Evolutionary conservation across 352 stramenopile species (phyloP), one percentile per base, ranked within the genome.

Genomic region (Phytophthora pluvialis): DNA sequence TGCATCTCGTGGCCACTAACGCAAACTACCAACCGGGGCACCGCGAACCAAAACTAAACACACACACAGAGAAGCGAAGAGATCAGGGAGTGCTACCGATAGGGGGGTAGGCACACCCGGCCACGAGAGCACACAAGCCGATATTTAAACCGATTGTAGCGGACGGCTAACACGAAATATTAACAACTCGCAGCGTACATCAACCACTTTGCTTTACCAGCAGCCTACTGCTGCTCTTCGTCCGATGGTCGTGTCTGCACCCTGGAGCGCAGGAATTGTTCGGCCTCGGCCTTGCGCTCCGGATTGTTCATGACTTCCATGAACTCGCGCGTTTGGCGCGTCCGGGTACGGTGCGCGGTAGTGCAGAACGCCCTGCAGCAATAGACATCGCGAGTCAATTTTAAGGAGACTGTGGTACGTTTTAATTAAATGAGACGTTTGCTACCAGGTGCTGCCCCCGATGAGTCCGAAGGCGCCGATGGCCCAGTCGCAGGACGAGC

Each of bases 251-350:
- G 54, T n/a, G 69, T 60, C 32, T 78, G 39, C 16, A 93, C 83
- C 43, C 84, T 72, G 31, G 84, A 93, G 26, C 76, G 77, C 38
- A 91, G 50, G 61, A 93, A 93, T 64, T 93, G 74, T 62, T 91
- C 75, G n/a, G 84, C 84, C 45, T 93, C 84, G 3, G 79, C 67
- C 42, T 86, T 88, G 29, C 75, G 81, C 15, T 85, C 77, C 5
- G 84, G 84, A 72, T 93, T 79, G 73, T 93, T 93, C 84, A 93
- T 93, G 8, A 85, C 70, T 46, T 91, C 84, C 84, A 93, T 93
- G 67, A 93, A 93, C 46, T 91, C 62, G 4, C 85, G 81, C 33
- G 80, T 94, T 72, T 92, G 83, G 21, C 54, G 72, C 31, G 78
- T 66, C 43, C 78, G 77, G 13, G 71, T 62, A 32, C 81, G 54